These are phyloP conservation scores for Scalesia atractyloides DNA, from an alignment of 129 eudicot species.

Conservation along the genomic window DNA sequence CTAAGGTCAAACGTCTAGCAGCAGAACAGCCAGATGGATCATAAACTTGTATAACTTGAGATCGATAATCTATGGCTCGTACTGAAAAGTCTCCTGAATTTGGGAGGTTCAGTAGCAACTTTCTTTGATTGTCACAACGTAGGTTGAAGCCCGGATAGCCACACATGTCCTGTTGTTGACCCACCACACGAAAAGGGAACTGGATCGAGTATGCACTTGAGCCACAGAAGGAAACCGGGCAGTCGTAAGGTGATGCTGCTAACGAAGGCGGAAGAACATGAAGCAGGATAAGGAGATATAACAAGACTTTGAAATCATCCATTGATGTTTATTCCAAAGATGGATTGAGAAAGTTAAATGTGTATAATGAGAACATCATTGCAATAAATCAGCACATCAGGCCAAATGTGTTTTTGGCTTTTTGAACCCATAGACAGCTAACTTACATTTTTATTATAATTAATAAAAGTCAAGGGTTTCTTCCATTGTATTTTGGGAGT, in stretches of 20 bases:
- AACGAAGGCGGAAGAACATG: background rate
- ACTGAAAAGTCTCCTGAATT: conserved; percentile 52
- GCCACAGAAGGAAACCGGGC: conserved; percentile 35
- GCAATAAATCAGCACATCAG: conserved; percentile 18
- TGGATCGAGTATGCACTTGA: conserved; percentile 23
- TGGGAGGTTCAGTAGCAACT: conserved; percentile 40
- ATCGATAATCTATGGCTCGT: conserved; percentile 46
- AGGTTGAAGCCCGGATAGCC: conserved; percentile 61
- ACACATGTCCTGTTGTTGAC: conserved; percentile 39
- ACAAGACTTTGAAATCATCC: conserved; percentile 1
- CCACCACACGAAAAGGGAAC: conserved; percentile 50
- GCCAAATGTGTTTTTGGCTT: conserved; percentile 26
- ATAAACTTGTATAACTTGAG: conserved; percentile 50
- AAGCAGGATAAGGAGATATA: conserved; percentile 10
- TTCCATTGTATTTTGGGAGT: background rate
- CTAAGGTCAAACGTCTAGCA: conserved; percentile 35
- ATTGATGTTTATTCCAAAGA: conserved; percentile 4
- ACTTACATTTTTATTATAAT: conserved; percentile 20
- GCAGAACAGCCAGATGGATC: conserved; percentile 58
- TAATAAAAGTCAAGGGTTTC: conserved; percentile 23
- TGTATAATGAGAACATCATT: conserved; percentile 18
- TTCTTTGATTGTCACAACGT: conserved; percentile 33
- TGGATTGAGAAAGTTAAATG: conserved; percentile 23
- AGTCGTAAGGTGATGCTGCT: background rate
- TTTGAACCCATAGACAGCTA: conserved; percentile 29